These are phyloP conservation scores for Penicillium sp. DNA, from an alignment of 2,329 filamentous ascomycete genomes.

Conservation along the genomic window DNA sequence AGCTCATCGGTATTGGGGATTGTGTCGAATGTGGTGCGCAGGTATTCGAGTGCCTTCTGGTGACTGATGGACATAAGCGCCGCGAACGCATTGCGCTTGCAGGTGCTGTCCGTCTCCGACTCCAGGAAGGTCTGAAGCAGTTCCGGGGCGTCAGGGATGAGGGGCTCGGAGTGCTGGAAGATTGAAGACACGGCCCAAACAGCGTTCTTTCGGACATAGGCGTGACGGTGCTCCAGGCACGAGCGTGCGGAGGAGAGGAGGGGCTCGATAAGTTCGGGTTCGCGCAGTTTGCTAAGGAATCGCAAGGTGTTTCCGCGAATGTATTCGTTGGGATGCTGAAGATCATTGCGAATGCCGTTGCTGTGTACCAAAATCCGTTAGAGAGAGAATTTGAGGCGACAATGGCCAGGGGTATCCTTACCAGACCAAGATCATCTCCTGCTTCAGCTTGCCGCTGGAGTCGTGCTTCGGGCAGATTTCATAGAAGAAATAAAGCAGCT, in stretches of 20 bases:
- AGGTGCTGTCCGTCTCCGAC: slow-evolving; percentile 87
- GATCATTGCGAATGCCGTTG: slow-evolving; percentile 96
- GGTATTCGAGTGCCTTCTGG: slow-evolving; percentile 84
- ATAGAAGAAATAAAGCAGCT: slow-evolving; percentile 98
- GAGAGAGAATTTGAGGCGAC: not conserved
- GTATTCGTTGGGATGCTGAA: slow-evolving; percentile 98
- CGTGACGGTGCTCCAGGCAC: slow-evolving; percentile 94
- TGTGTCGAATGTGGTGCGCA: slow-evolving; percentile 86
- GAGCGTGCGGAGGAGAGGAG: slow-evolving; percentile 87
- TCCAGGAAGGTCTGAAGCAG: slow-evolving; percentile 88
- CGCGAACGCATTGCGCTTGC: slow-evolving; percentile 96
- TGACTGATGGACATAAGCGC: slow-evolving; percentile 89
- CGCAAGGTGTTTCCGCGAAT: slow-evolving; percentile 97
- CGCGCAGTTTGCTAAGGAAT: slow-evolving; percentile 93
- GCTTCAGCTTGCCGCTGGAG: slow-evolving; percentile 88
- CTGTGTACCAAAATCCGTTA: slow-evolving; percentile 50
- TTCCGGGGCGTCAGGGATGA: slow-evolving; percentile 95
- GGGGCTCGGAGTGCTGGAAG: slow-evolving; percentile 81
- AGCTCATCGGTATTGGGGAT: slow-evolving; percentile 94
- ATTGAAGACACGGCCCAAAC: slow-evolving; percentile 94
- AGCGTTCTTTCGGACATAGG: slow-evolving; percentile 97
- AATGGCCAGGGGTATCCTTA: slow-evolving; percentile 47
- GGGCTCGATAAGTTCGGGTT: slow-evolving; percentile 94
- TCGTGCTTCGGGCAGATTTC: slow-evolving; percentile 98
- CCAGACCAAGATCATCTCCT: slow-evolving; percentile 99